Evolutionary conservation across 202 grass and related monocot species (phyloP), one percentile per base, ranked within the genome.

Genomic region (Miscanthus sacchariflorus): DNA sequence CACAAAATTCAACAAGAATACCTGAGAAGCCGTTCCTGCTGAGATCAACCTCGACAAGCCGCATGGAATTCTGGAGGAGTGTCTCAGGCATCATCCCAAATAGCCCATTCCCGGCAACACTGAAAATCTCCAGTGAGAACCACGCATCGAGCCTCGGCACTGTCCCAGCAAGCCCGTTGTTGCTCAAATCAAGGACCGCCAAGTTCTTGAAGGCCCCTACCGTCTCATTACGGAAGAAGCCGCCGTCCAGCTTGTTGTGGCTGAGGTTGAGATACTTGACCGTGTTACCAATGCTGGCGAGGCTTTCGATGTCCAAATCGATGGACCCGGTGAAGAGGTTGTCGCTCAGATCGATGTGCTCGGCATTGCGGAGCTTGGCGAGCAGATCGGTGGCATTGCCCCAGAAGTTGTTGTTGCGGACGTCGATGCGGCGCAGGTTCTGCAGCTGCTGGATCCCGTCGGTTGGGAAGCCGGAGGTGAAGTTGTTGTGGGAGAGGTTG

Each of bases 201-300:
- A 99, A 43, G 89, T 93, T 99, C 91, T 93, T 99, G 83, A 99
- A 99, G 50, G 89, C 88, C 81, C 68, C 74, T 21, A 96, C 88
- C 0, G 93, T 90, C 58, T 95, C 89, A 10, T 46, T 84, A n/a
- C 88, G 77, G 74, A 99, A 97, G 87, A 99, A 99, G 0, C 66
- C 82, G 5, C 97, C 97, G 1, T 48, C 54, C 63, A 99, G 90
- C 59, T 73, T 74, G 87, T 99, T 99, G 78, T 92, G 67, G 85
- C 97, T 96, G 81, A 99, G 91, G 76, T 99, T 99, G 91, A 99
- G 91, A 81, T 99, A 96, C 90, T 88, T 93, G 12, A 89, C 94
- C 9, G 97, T 99, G 76, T 93, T 96, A 59, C 94, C 97, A 44
- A 99, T 92, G 85, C 70, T 94, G 79, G 90, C 70, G 59, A 99